A percentile compares a stretch with the other conserved stretches of the same genome.
phyloP scores from a whole-genome alignment of 176 grass and related monocot genomes.

The Pontederia paniculata region DNA sequence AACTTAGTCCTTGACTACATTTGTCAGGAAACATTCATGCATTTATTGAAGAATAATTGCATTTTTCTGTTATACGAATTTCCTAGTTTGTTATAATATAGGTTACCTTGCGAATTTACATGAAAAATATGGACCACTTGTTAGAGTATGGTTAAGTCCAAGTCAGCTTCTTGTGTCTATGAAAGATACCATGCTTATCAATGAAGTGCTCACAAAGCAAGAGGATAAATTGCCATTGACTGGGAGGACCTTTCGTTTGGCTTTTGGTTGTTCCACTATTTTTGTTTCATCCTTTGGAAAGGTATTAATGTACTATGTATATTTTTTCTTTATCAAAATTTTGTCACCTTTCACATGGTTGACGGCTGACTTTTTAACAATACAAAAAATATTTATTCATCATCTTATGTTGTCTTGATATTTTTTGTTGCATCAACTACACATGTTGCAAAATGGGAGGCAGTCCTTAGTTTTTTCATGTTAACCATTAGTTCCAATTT shows the following conservation, averaged over 20 bases:
- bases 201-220: constrained; percentile 64
- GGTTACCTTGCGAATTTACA: constrained; percentile 69
- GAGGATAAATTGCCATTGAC: constrained; percentile 79
- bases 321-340: neutral
- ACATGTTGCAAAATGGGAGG: no score
- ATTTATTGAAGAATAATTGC: neutral
- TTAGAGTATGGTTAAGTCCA: constrained; percentile 73
- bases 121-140: constrained; percentile 72
- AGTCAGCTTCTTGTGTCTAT: constrained; percentile 87
- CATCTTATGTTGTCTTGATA: no score
- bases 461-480: no score
- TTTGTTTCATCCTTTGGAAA: constrained; percentile 77
- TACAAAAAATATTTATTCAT: no score
- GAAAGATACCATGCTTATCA: constrained; percentile 59
- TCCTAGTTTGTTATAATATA: constrained; percentile 26
- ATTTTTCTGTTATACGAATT: constrained; percentile 11
- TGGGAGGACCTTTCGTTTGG: constrained; percentile 69
- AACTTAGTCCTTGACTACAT: no score
- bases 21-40: neutral
- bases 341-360: neutral
- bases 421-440: no score
- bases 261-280: constrained; percentile 63
- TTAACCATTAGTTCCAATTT: no score
- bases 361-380: neutral
- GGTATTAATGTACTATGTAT: constrained; percentile 28